Evolutionary conservation across 2,329 filamentous ascomycete species (phyloP).

Genomic region (Leptographium radiaticola): DNA sequence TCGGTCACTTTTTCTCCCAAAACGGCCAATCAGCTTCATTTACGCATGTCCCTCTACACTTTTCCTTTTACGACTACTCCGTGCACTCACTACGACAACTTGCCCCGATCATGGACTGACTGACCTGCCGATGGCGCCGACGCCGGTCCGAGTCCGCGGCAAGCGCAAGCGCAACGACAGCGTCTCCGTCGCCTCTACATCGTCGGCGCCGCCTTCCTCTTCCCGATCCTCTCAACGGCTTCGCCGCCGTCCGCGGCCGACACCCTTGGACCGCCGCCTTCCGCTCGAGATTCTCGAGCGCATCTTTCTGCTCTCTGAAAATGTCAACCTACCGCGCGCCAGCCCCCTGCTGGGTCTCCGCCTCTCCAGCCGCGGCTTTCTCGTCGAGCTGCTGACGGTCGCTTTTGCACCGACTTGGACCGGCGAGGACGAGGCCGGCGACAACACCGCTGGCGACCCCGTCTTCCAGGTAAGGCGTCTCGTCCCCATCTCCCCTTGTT

Average conservation of each 20-base stretch:
- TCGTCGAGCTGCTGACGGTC: slow-evolving; percentile 19
- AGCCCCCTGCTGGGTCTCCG: slow-evolving; percentile 30
- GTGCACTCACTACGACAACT: no score
- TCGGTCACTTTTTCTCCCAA: no score
- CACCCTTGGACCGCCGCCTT: slow-evolving; percentile 15
- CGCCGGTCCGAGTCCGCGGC: not conserved
- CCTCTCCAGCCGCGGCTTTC: slow-evolving; percentile 26
- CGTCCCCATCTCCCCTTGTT: not conserved
- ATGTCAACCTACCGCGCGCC: slow-evolving; percentile 31
- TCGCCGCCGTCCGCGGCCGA: not conserved
- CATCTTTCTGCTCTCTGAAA: slow-evolving; percentile 37
- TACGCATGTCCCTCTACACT: no score
- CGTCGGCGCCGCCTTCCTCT: not conserved
- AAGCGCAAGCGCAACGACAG: not conserved
- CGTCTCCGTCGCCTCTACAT: not conserved
- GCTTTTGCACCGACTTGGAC: slow-evolving; percentile 28
- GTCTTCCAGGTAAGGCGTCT: slow-evolving; percentile 22
- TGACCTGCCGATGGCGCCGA: not conserved
- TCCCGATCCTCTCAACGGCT: not conserved
- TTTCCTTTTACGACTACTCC: no score
- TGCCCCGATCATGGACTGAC: not conserved
- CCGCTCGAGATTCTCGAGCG: slow-evolving; percentile 40
- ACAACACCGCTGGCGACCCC: not conserved
- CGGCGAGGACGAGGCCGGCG: slow-evolving; percentile 6
- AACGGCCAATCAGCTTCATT: no score